Conservation (phyloP, 2,329 filamentous ascomycete genomes). For the Fusarium virguliforme region DNA sequence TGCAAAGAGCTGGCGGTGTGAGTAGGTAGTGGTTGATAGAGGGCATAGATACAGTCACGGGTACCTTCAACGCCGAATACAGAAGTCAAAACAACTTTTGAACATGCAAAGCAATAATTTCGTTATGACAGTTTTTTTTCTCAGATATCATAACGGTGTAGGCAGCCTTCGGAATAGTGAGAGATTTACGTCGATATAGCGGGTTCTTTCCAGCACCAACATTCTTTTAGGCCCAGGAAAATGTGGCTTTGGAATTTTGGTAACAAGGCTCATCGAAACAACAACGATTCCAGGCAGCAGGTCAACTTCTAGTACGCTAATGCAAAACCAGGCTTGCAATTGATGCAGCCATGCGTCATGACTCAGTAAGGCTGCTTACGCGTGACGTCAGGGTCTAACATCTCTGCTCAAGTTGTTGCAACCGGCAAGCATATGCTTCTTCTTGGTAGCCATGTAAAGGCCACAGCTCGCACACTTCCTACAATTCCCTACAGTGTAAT, state of each 20-base stretch:
- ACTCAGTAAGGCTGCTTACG: not conserved
- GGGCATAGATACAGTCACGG: too few relatives aligned
- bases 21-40: not conserved
- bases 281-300: not conserved
- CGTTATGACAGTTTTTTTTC: too few relatives aligned
- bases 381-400: conserved; percentile 3
- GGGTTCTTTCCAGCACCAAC: too few relatives aligned
- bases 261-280: not conserved
- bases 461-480: too few relatives aligned
- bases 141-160: too few relatives aligned
- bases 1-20: not conserved
- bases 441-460: not conserved
- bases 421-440: not conserved
- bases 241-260: not conserved
- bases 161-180: too few relatives aligned
- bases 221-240: too few relatives aligned
- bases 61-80: too few relatives aligned
- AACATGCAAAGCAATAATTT: too few relatives aligned
- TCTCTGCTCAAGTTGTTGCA: not conserved
- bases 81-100: too few relatives aligned
- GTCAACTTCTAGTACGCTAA: not conserved
- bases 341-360: not conserved
- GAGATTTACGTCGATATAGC: too few relatives aligned
- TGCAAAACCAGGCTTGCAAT: not conserved
- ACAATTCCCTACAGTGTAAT: too few relatives aligned